Conservation (phyloP, 129 eudicot genomes). For the Artemisia annua region DNA sequence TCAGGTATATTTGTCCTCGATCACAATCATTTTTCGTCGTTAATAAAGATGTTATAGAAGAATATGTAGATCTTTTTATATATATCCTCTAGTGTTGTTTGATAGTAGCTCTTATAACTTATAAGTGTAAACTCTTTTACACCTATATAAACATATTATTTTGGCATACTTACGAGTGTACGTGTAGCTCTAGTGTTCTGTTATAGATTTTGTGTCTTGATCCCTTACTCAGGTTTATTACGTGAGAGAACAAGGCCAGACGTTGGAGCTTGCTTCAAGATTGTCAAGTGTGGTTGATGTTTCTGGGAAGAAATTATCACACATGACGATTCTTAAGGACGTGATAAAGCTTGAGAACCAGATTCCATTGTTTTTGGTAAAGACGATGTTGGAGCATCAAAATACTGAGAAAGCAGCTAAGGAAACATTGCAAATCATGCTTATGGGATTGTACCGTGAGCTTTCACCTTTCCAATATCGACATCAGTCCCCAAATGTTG, state of each 20-base stretch:
- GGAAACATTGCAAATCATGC: constrained; percentile 30
- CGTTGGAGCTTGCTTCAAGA: constrained; percentile 21
- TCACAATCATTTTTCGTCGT: neutral
- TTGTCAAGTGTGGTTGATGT: constrained; percentile 43
- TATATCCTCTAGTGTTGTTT: too few relatives aligned
- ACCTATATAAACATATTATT: too few relatives aligned
- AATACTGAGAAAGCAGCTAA: constrained; percentile 21
- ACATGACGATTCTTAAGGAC: constrained; percentile 42
- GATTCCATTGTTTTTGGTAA: too few relatives aligned
- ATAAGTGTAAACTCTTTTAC: too few relatives aligned
- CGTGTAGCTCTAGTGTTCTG: neutral
- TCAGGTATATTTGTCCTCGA: constrained; percentile 14
- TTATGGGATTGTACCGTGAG: constrained; percentile 38
- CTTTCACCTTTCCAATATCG: constrained; percentile 52
- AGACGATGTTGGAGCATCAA: constrained; percentile 20
- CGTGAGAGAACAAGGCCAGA: neutral
- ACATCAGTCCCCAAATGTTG: neutral
- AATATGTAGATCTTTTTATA: too few relatives aligned
- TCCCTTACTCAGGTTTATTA: constrained; percentile 4
- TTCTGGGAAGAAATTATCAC: constrained; percentile 20
- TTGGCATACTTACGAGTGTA: too few relatives aligned
- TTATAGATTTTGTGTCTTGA: neutral
- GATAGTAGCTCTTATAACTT: too few relatives aligned
- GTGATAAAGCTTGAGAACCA: constrained; percentile 50
- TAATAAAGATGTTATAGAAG: too few relatives aligned